Percentiles rank a stretch among this genome's conserved stretches.
Conservation (phyloP, 2,329 filamentous ascomycete species). For the Zalaria obscura region DNA sequence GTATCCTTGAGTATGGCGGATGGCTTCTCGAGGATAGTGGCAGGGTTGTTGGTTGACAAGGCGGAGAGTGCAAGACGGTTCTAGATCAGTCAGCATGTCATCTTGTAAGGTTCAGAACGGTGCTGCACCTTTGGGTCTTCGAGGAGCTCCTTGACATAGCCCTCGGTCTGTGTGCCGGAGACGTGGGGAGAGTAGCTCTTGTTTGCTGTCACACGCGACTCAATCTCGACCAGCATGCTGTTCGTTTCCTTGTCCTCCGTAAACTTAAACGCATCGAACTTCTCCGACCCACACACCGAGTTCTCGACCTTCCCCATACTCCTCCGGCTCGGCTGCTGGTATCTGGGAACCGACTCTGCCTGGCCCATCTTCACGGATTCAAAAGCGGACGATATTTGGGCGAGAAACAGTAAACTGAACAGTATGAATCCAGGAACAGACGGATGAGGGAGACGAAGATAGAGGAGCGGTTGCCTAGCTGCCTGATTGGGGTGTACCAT, state of each 20-base stretch:
- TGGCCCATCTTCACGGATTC: background rate
- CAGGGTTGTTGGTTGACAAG: conserved; percentile 53
- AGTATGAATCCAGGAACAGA: no score
- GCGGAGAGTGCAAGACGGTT: conserved; percentile 64
- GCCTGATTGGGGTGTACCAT: no score
- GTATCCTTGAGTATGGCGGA: conserved; percentile 51
- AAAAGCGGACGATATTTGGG: no score
- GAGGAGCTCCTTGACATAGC: conserved; percentile 17
- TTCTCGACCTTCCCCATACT: background rate
- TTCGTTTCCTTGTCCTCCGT: conserved; percentile 9
- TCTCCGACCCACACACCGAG: conserved; percentile 10
- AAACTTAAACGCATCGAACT: conserved; percentile 18
- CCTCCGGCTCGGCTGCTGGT: background rate
- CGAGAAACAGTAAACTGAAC: no score
- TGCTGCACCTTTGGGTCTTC: conserved; percentile 15
- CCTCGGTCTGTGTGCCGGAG: conserved; percentile 14
- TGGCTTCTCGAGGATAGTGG: conserved; percentile 50
- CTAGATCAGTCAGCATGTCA: conserved; percentile 12
- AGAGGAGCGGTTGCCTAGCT: no score
- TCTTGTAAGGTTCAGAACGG: background rate
- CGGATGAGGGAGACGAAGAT: no score
- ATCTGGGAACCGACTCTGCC: conserved; percentile 2
- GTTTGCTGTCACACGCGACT: background rate
- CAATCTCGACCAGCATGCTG: conserved; percentile 4
- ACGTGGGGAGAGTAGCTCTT: conserved; percentile 7